Conservation (phyloP, 345 rosid species). For the Euphorbia peplus region DNA sequence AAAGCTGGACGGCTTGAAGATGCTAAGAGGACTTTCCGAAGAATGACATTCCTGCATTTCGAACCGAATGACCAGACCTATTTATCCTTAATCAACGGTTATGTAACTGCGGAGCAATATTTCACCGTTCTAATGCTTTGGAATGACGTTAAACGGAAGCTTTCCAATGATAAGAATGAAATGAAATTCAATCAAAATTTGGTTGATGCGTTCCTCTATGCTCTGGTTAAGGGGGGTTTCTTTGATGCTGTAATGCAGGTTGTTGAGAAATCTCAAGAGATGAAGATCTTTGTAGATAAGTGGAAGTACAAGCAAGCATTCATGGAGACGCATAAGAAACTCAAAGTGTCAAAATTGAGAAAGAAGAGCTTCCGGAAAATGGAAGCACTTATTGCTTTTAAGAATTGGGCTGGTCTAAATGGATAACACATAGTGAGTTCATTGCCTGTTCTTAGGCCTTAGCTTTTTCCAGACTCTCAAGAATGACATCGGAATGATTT, state of each 20-base stretch:
- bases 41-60: constrained; percentile 74
- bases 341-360: constrained; percentile 77
- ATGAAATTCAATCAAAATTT: constrained; percentile 56
- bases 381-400: constrained; percentile 93
- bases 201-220: constrained; percentile 87
- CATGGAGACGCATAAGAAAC: constrained; percentile 96
- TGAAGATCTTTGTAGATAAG: constrained; percentile 89
- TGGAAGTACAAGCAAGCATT: constrained; percentile 97
- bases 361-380: constrained; percentile 76
- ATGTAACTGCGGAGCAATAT: constrained; percentile 71
- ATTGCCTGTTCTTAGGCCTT: background rate
- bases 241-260: constrained; percentile 98
- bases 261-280: constrained; percentile 79
- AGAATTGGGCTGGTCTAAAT: constrained; percentile 94
- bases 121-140: constrained; percentile 69
- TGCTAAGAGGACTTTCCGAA: constrained; percentile 83
- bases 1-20: constrained; percentile 84
- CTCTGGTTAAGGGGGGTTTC: constrained; percentile 92
- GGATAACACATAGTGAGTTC: constrained; percentile 30
- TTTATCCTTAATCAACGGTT: constrained; percentile 80
- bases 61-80: constrained; percentile 86
- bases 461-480: background rate
- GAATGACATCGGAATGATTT: background rate
- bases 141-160: constrained; percentile 79
- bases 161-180: constrained; percentile 49